These are phyloP conservation scores for Hyaloscypha variabilis DNA, from an alignment of 495 filamentous ascomycete genomes.

Conservation along the genomic window DNA sequence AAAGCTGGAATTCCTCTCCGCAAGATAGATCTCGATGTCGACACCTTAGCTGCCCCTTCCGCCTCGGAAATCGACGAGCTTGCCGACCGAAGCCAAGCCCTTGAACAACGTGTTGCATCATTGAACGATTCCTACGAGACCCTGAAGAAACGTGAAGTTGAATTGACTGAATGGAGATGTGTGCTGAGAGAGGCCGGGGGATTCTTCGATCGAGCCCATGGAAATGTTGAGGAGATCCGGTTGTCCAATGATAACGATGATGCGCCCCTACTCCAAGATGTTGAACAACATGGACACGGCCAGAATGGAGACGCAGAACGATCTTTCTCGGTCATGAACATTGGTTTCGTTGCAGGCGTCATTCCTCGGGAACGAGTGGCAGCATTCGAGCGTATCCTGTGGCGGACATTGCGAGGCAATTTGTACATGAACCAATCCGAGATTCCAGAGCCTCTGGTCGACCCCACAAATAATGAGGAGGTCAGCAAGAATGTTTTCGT, in stretches of 20 bases:
- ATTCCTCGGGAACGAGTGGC: constrained; percentile 92
- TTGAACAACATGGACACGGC: constrained; percentile 72
- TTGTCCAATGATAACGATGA: constrained; percentile 87
- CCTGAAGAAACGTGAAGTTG: constrained; percentile 94
- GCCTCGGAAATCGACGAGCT: constrained; percentile 95
- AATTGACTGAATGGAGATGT: constrained; percentile 97
- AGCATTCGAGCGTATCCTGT: constrained; percentile 95
- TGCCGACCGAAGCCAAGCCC: constrained; percentile 83
- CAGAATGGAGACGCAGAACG: constrained; percentile 78
- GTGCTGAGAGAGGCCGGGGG: constrained; percentile 92
- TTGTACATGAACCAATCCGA: constrained; percentile 99
- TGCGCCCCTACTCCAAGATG: constrained; percentile 78
- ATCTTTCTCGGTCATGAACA: constrained; percentile 94
- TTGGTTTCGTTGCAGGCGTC: constrained; percentile 99
- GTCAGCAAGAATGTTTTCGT: constrained; percentile 98
- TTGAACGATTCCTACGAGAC: constrained; percentile 98
- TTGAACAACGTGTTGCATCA: constrained; percentile 89
- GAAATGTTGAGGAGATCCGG: constrained; percentile 94
- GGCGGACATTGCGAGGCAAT: constrained; percentile 95
- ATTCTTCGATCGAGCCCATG: constrained; percentile 96
- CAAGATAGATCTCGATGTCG: constrained; percentile 81
- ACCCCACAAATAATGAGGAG: constrained; percentile 87
- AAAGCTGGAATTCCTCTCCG: constrained; percentile 84
- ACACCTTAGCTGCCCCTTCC: constrained; percentile 81
- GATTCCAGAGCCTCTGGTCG: constrained; percentile 91